Base-by-base conservation (phyloP, 331 rosid species). In the Malus hybrid region DNA sequence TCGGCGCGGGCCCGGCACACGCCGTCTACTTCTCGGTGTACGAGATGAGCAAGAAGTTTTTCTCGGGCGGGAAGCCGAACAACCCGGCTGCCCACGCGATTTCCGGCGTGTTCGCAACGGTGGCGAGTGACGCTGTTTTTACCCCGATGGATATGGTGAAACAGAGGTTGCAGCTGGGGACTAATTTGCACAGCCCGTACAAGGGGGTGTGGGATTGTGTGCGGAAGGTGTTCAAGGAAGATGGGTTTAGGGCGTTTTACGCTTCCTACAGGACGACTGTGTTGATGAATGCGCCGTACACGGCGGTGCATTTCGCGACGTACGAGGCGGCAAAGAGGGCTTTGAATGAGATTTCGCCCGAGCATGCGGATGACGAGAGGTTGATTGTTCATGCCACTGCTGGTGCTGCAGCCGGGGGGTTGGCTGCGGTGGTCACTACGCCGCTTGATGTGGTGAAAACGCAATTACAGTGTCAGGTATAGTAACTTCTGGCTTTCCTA, bases 71-170 rank as follows among this genome's bases (percentile, higher is more conserved):
- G 50, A 81, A 86, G 68, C 90, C 90, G 14, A 82, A 81, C 48
- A 86, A 85, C 48, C 73, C 91, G 5, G 73, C 22, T 5, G 97
- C 89, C 24, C 97, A 92, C 63, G 99, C 99, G 3, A 71, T 75
- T 12, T 88, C 99, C 0, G 99, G 99, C 10, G 97, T 95, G 2
- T 87, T 87, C 7, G 99, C 99, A 4, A 92, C 99, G 7, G 86
- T 95, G 6, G 77, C 91, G 9, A 92, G 99, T 14, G 99, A 95
- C 31, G 86, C 97, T 0, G 97, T 95, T 24, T 87, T 95, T 28
- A 95, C 99, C 32, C 99, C 99, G 0, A 95, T 92, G 99, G 99
- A 95, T 67, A 86, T 95, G 97, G 99, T 95, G 76, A 95, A 95
- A 84, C 99, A 95, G 93, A 82, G 99, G 71, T 76, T 95, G 86